Conservation (phyloP, 1,284 basidiomycete species). For the Athelia sp. region DNA sequence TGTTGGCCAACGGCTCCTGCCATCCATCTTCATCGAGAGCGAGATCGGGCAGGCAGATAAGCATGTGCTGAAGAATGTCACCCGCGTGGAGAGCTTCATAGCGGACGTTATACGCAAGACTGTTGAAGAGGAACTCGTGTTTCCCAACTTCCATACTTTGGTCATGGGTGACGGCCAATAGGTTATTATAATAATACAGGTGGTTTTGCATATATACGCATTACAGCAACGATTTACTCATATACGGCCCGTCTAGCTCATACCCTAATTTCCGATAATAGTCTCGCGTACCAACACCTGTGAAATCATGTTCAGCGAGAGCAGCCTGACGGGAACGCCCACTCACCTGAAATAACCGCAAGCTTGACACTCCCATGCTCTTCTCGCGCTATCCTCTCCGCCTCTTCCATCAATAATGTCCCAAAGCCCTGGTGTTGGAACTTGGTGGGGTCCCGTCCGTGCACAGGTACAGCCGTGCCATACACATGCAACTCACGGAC, state of each 20-base stretch:
- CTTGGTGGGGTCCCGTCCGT: conserved; percentile 95
- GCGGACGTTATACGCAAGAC: conserved; percentile 93
- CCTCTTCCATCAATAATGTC: conserved; percentile 98
- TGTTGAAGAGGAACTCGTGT: conserved; percentile 90
- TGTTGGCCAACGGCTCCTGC: conserved; percentile 82
- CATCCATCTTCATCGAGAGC: conserved; percentile 90
- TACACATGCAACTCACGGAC: conserved; percentile 99
- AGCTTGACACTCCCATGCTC: conserved; percentile 95
- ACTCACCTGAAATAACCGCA: conserved; percentile 89
- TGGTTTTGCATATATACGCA: conserved; percentile 10
- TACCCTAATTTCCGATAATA: conserved; percentile 94
- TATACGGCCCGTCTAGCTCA: conserved; percentile 94
- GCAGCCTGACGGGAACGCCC: neutral
- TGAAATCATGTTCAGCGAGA: conserved; percentile 5
- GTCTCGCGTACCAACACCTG: conserved; percentile 89
- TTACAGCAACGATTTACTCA: conserved; percentile 75
- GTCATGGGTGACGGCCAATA: conserved; percentile 43
- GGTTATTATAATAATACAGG: conserved; percentile 8
- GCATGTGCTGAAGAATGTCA: conserved; percentile 95
- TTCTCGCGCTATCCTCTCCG: conserved; percentile 95
- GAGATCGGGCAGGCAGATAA: conserved; percentile 96
- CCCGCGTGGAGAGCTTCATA: conserved; percentile 93
- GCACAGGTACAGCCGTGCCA: conserved; percentile 96
- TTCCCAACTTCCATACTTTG: conserved; percentile 90
- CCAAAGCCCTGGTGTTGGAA: conserved; percentile 99